Evolutionary conservation across 2,329 filamentous ascomycete genomes (phyloP).

Genomic region (Stromatinia cepivora): DNA sequence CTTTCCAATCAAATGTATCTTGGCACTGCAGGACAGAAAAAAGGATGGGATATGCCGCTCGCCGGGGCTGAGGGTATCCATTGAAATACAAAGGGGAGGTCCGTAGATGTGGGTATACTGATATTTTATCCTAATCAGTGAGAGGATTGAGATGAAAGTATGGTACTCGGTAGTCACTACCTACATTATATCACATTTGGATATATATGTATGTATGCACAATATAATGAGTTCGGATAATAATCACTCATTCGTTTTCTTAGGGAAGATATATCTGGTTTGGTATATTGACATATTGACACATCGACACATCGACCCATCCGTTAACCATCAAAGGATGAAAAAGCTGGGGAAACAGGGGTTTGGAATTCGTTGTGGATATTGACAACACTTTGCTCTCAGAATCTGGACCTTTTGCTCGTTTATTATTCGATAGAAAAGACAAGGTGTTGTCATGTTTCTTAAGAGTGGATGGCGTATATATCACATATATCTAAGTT

Average conservation of each 20-base stretch:
- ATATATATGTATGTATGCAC: not conserved
- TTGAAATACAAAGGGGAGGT: slow-evolving; percentile 10
- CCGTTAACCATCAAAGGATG: not conserved
- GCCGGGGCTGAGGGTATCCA: slow-evolving; percentile 16
- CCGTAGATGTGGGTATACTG: not conserved
- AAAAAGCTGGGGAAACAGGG: slow-evolving; percentile 23
- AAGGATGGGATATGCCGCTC: slow-evolving; percentile 21
- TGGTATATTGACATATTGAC: slow-evolving; percentile 2
- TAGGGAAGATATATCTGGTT: not conserved
- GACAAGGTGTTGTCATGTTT: not conserved
- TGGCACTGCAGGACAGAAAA: slow-evolving; percentile 16
- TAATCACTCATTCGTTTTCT: not conserved
- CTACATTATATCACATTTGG: not conserved
- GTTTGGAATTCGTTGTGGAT: not conserved
- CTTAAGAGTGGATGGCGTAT: slow-evolving; percentile 20
- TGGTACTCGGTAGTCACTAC: not conserved
- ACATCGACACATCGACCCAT: not conserved
- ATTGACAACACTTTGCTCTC: not conserved
- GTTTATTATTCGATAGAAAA: not conserved
- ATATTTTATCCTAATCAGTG: not conserved
- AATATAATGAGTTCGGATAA: not conserved
- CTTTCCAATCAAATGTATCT: not conserved
- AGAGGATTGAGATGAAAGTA: not conserved
- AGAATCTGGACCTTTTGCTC: not conserved
- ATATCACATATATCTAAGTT: not conserved